These are phyloP conservation scores for Brassica hybrid DNA, from an alignment of 441 rosid species.

Conservation along the genomic window DNA sequence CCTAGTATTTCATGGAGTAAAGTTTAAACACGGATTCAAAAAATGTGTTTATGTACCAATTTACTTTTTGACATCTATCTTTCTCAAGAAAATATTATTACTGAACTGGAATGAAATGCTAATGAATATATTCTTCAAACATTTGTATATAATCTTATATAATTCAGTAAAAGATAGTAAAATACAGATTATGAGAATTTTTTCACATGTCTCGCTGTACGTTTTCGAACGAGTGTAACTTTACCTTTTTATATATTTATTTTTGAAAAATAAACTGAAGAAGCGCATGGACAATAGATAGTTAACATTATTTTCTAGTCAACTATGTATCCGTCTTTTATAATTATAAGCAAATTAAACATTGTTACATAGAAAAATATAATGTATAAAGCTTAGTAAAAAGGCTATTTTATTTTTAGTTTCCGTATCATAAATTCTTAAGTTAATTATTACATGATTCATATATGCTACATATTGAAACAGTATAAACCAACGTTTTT, in stretches of 20 bases:
- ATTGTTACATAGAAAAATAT: background rate
- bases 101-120: background rate
- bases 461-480: background rate
- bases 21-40: too few relatives aligned
- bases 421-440: background rate
- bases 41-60: background rate
- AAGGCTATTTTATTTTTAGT: constrained; percentile 2
- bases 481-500: background rate
- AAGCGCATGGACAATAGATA: background rate
- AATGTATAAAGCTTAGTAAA: background rate
- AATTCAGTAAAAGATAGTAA: constrained; percentile 3
- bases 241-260: background rate
- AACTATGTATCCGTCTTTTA: background rate
- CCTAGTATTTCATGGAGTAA: too few relatives aligned
- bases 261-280: background rate
- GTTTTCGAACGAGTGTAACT: background rate
- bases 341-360: background rate
- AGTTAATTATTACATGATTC: background rate
- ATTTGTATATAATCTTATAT: background rate
- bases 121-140: background rate
- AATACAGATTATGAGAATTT: background rate
- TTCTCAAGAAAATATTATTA: background rate
- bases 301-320: background rate
- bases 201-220: background rate
- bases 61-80: background rate